Evolutionary conservation across 2,329 filamentous ascomycete species (phyloP), one percentile per base, ranked within the genome.

Genomic region (Exophiala sideris): DNA sequence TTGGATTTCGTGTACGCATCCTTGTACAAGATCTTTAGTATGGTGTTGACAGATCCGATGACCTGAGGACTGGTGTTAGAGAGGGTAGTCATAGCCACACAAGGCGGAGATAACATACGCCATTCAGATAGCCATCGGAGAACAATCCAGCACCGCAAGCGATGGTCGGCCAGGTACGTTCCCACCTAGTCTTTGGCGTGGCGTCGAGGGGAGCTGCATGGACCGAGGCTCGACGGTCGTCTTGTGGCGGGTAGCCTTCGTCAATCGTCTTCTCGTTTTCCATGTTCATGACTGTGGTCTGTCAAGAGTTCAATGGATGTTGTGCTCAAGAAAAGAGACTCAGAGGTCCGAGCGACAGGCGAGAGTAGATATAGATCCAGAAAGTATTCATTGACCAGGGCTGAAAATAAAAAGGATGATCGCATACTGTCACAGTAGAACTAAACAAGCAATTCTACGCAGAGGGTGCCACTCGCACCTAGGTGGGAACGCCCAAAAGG

Each of bases 81-180:
- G 42, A 50, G 24, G 34, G 14, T 11, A n/a, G 10, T 40, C 21
- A 20, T 12, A 24, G 41, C 29, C n/a, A 10, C 33, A 18, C 39
- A 32, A 42, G 29, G 40, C 21, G 7, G 10, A 33, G 21, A 18
- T 41, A 33, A 24, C 73, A 64, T 73, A 90, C 88, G 66, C 89
- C 90, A 72, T 95, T 95, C 67, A 96, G 82, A 70, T 96, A 96
- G 12, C 91, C 91, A 70, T 96, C 91, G 20, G 87, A 91, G 72
- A 96, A 96, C 1, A 96, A 79, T 65, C 91, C 91, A 48, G 91
- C 88, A 60, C 91, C 91, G 66, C 90, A 95, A 40, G 91, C 91
- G 63, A 96, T 86, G 1, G 90, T 87, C 11, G 91, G 89, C 79
- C 82, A 85, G 14, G 80, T 73, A 45, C 81, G 75, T 59, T 82